Conservation (phyloP, 768 basidiomycete species). For the Mycena epipterygia region DNA sequence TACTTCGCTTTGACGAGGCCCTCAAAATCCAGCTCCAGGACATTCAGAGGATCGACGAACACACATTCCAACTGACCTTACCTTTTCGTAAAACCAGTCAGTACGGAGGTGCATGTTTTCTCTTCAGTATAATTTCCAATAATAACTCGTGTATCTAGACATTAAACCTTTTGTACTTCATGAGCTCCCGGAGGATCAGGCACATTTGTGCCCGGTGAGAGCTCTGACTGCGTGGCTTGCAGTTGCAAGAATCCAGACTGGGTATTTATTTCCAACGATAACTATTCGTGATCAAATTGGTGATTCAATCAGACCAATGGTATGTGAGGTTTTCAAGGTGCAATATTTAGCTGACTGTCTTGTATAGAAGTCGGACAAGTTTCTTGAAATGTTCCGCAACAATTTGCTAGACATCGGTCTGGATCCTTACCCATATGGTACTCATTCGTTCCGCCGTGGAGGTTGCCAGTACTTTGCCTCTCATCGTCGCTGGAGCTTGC, state of each 20-base stretch:
- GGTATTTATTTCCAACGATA: constrained; percentile 52
- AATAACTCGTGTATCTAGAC: not conserved
- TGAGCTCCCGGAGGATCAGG: constrained; percentile 38
- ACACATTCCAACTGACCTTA: constrained; percentile 38
- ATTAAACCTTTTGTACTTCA: constrained; percentile 44
- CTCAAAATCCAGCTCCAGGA: constrained; percentile 49
- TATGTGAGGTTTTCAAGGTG: constrained; percentile 20
- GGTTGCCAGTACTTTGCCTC: constrained; percentile 56
- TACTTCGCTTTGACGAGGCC: constrained; percentile 51
- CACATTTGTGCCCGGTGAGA: constrained; percentile 51
- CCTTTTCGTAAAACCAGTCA: constrained; percentile 47
- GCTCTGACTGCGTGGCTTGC: constrained; percentile 49
- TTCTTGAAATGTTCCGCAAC: constrained; percentile 54
- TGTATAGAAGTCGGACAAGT: constrained; percentile 50
- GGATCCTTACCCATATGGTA: constrained; percentile 54
- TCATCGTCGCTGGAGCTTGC: constrained; percentile 49
- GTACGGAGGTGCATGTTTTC: constrained; percentile 47
- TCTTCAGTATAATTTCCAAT: too few species aligned
- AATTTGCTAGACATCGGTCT: constrained; percentile 55
- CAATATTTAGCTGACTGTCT: not conserved
- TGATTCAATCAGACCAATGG: constrained; percentile 40
- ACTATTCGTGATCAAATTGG: constrained; percentile 44
- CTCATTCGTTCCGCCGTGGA: constrained; percentile 56
- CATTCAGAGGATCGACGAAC: constrained; percentile 27
- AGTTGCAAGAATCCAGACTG: constrained; percentile 36